These are phyloP conservation scores for Penicillium sp. DNA, from an alignment of 2,329 filamentous ascomycete species.

Conservation along the genomic window DNA sequence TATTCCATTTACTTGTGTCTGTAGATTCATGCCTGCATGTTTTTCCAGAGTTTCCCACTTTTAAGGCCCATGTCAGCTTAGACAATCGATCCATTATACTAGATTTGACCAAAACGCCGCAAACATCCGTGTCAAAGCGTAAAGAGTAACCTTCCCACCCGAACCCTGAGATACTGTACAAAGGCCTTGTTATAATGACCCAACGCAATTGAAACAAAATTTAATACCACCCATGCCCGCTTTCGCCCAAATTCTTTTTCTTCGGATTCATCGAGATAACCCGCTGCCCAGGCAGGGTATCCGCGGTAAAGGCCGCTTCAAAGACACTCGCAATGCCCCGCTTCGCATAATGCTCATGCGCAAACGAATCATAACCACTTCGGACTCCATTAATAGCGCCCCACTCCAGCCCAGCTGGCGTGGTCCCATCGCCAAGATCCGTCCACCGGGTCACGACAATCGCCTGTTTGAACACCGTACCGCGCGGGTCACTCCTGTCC, in stretches of 20 bases:
- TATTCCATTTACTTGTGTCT: background rate
- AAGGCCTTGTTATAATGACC: background rate
- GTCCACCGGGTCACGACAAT: conserved; percentile 64
- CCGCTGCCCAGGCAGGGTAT: conserved; percentile 59
- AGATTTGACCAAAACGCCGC: background rate
- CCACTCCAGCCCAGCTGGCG: conserved; percentile 55
- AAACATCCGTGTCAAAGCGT: background rate
- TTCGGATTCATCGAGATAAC: conserved; percentile 62
- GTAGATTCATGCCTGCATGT: background rate
- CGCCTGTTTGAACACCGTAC: conserved; percentile 57
- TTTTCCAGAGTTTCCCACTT: background rate
- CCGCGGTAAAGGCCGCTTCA: conserved; percentile 57
- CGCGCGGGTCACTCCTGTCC: conserved; percentile 50
- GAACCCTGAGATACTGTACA: background rate
- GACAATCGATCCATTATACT: background rate
- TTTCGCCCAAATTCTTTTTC: conserved; percentile 56
- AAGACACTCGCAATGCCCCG: conserved; percentile 62
- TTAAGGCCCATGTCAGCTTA: background rate
- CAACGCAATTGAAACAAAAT: background rate
- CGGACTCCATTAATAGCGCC: conserved; percentile 55
- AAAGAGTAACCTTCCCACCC: background rate
- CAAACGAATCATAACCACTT: conserved; percentile 57
- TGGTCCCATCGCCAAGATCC: conserved; percentile 60
- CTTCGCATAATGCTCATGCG: conserved; percentile 50
- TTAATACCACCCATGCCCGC: conserved; percentile 62